Evolutionary conservation across 2,329 filamentous ascomycete genomes (phyloP).

Genomic region (Fusarium domesticum): DNA sequence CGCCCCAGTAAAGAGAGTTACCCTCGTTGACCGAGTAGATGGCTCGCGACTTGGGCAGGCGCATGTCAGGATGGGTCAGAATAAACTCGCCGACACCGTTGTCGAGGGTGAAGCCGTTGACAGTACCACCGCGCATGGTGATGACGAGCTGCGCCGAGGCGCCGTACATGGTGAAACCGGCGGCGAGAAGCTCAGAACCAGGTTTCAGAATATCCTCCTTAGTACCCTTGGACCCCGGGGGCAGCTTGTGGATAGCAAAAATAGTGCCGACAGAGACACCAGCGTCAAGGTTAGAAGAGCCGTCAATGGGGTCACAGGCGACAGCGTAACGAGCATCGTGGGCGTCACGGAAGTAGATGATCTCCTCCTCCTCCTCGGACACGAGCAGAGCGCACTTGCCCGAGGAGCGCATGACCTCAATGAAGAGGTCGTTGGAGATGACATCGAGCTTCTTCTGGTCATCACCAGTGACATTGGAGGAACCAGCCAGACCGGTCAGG

Average conservation of each 20-base stretch:
- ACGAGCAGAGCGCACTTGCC: conserved; percentile 88
- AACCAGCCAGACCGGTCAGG: conserved; percentile 89
- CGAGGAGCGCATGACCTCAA: conserved; percentile 89
- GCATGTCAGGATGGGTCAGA: conserved; percentile 93
- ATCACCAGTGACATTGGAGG: conserved; percentile 92
- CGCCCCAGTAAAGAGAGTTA: conserved; percentile 95
- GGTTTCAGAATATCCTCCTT: conserved; percentile 86
- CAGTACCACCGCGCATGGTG: conserved; percentile 87
- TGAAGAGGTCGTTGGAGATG: conserved; percentile 97
- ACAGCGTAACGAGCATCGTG: conserved; percentile 84
- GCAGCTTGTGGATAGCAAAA: conserved; percentile 89
- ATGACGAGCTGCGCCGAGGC: conserved; percentile 94
- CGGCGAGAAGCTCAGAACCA: conserved; percentile 85
- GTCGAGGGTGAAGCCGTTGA: conserved; percentile 98
- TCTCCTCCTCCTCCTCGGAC: conserved; percentile 96
- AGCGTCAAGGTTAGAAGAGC: conserved; percentile 94
- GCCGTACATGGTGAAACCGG: conserved; percentile 99
- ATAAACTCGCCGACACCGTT: conserved; percentile 98
- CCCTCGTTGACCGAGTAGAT: conserved; percentile 99
- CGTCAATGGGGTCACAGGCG: conserved; percentile 96
- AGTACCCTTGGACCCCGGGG: conserved; percentile 68
- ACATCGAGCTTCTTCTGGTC: conserved; percentile 99
- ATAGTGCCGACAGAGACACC: conserved; percentile 98
- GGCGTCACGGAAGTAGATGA: conserved; percentile 80
- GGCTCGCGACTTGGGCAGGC: conserved; percentile 70